phyloP scores from a whole-genome alignment of 2,329 filamentous ascomycete species.

The Fusarium subtropicale region DNA sequence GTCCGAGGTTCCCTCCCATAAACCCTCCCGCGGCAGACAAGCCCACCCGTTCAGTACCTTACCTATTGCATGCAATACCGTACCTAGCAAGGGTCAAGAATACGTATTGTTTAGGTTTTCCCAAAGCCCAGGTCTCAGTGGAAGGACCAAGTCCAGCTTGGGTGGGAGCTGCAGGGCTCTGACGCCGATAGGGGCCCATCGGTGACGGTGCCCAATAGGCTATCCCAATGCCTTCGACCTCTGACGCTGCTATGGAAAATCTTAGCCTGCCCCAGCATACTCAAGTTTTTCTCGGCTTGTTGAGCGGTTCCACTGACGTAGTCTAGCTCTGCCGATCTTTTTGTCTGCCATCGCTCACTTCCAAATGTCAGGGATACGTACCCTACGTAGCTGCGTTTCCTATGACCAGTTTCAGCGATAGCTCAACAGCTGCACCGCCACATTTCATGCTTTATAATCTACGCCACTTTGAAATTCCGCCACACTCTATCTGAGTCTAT shows the following conservation, averaged over 20 bases:
- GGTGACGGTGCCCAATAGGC: constrained; percentile 29
- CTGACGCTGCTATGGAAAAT: constrained; percentile 33
- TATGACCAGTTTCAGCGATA: background rate
- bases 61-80: background rate
- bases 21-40: constrained; percentile 29
- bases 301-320: constrained; percentile 44
- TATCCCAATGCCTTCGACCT: constrained; percentile 36
- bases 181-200: constrained; percentile 32
- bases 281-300: constrained; percentile 36
- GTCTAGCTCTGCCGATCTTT: constrained; percentile 41
- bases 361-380: background rate
- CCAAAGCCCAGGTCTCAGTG: constrained; percentile 9
- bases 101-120: constrained; percentile 27
- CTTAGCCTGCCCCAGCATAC: constrained; percentile 34
- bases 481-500: constrained; percentile 39
- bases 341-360: constrained; percentile 1
- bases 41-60: constrained; percentile 22
- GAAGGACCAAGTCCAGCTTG: constrained; percentile 33
- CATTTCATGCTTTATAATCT: constrained; percentile 39
- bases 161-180: constrained; percentile 29
- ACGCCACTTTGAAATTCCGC: constrained; percentile 37
- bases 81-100: background rate
- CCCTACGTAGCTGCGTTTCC: background rate
- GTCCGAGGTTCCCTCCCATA: constrained; percentile 20
- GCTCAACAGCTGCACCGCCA: constrained; percentile 41